A percentile compares a stretch with the other conserved stretches of the same genome.
These are phyloP conservation scores for Stephanodiscus minutulus DNA, from an alignment of 108 stramenopile genomes.

Conservation along the genomic window DNA sequence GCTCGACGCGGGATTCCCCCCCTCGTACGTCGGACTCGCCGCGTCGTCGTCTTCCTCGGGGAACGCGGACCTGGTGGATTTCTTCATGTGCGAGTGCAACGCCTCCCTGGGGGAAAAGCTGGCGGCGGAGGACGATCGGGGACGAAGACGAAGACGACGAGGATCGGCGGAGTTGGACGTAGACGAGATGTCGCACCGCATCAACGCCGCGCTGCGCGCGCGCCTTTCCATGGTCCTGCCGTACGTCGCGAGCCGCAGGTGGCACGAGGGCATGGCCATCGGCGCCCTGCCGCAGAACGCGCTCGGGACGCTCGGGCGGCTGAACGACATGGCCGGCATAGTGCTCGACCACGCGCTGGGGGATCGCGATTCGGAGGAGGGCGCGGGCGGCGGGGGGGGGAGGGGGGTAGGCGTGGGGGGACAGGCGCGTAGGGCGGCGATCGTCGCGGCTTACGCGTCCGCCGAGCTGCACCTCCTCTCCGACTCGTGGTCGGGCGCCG, in stretches of 20 bases:
- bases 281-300: constrained; percentile 64
- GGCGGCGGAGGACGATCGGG: constrained; percentile 10
- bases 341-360: constrained; percentile 44
- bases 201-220: constrained; percentile 48
- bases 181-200: constrained; percentile 21
- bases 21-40: constrained; percentile 68
- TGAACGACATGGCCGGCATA: constrained; percentile 67
- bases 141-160: constrained; percentile 5
- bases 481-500: constrained; percentile 41
- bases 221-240: constrained; percentile 56
- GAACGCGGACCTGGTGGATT: constrained; percentile 68
- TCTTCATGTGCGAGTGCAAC: constrained; percentile 83
- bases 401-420: background rate
- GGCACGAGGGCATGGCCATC: constrained; percentile 88
- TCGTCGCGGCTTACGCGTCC: constrained; percentile 76
- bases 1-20: constrained; percentile 49
- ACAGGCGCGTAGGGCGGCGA: constrained; percentile 43
- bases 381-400: background rate
- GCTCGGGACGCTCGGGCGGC: constrained; percentile 50
- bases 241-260: constrained; percentile 50
- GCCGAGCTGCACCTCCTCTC: constrained; percentile 82
- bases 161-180: background rate
- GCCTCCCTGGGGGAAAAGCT: constrained; percentile 50
- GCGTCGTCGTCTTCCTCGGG: constrained; percentile 34
- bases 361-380: background rate